Evolutionary conservation across 2,329 filamentous ascomycete species (phyloP).

Genomic region (Leptodontidium sp.): DNA sequence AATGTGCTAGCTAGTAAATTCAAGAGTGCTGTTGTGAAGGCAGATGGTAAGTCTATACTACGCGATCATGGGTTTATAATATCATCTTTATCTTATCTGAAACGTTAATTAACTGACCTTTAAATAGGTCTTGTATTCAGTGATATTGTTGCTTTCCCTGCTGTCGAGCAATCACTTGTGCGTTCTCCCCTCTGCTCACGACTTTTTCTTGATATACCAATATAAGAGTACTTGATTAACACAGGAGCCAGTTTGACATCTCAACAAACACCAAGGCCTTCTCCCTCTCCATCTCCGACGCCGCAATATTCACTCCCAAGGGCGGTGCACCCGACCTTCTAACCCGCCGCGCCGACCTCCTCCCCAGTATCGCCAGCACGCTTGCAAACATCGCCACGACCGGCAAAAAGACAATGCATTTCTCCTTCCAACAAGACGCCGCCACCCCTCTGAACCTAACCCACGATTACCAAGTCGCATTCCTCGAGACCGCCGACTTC

Average conservation of each 20-base stretch:
- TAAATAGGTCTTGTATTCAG: slow-evolving; percentile 17
- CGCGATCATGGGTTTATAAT: too few relatives aligned
- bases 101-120: background rate
- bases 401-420: slow-evolving; percentile 68
- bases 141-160: slow-evolving; percentile 15
- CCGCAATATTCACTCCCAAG: slow-evolving; percentile 62
- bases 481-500: slow-evolving; percentile 56
- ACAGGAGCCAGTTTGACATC: slow-evolving; percentile 26
- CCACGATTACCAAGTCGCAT: slow-evolving; percentile 66
- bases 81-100: background rate
- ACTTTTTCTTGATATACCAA: too few relatives aligned
- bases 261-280: slow-evolving; percentile 30
- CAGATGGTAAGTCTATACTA: slow-evolving; percentile 32
- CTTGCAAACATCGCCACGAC: slow-evolving; percentile 57
- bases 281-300: slow-evolving; percentile 57
- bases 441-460: slow-evolving; percentile 61
- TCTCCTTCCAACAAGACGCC: slow-evolving; percentile 61
- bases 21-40: slow-evolving; percentile 43
- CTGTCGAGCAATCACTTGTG: slow-evolving; percentile 13
- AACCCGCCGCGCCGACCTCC: slow-evolving; percentile 67
- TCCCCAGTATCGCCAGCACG: slow-evolving; percentile 55
- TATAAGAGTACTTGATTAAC: background rate
- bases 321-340: slow-evolving; percentile 58
- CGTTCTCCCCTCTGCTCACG: background rate
- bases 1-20: slow-evolving; percentile 38